These are phyloP conservation scores for Quercus tomentella DNA, from an alignment of 331 rosid genomes.

Conservation along the genomic window DNA sequence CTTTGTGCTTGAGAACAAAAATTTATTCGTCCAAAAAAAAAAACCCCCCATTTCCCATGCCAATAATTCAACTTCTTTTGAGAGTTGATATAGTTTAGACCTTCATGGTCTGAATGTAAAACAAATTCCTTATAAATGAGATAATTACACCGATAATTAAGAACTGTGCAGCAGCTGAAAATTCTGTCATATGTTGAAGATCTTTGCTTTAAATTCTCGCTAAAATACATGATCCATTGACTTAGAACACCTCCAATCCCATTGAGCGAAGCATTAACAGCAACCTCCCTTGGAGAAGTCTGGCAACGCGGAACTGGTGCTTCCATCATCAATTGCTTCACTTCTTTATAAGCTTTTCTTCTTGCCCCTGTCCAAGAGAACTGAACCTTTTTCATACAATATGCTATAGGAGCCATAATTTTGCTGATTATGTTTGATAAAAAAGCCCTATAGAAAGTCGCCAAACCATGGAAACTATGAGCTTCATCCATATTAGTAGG, in stretches of 20 bases:
- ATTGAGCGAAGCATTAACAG: too few species aligned
- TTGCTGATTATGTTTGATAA: not conserved
- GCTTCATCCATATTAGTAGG: not conserved
- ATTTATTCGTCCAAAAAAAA: not conserved
- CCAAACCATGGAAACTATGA: not conserved
- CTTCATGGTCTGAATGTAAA: not conserved
- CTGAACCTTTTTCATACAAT: not conserved
- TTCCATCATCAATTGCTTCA: too few species aligned
- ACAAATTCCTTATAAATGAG: not conserved
- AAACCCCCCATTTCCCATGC: not conserved
- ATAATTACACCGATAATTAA: not conserved
- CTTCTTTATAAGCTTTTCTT: too few species aligned
- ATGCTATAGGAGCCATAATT: not conserved
- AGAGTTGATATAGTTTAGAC: not conserved
- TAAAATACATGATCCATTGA: too few species aligned
- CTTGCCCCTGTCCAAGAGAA: too few species aligned
- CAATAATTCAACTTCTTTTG: not conserved
- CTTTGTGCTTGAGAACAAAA: not conserved
- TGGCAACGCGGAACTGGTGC: too few species aligned
- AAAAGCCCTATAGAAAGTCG: not conserved
- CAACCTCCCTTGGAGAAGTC: too few species aligned
- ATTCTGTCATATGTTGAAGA: not conserved
- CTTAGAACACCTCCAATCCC: too few species aligned
- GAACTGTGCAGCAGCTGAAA: not conserved
- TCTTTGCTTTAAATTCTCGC: too few species aligned